Conservation (phyloP, 495 filamentous ascomycete genomes). For the Durotheca rogersii region DNA sequence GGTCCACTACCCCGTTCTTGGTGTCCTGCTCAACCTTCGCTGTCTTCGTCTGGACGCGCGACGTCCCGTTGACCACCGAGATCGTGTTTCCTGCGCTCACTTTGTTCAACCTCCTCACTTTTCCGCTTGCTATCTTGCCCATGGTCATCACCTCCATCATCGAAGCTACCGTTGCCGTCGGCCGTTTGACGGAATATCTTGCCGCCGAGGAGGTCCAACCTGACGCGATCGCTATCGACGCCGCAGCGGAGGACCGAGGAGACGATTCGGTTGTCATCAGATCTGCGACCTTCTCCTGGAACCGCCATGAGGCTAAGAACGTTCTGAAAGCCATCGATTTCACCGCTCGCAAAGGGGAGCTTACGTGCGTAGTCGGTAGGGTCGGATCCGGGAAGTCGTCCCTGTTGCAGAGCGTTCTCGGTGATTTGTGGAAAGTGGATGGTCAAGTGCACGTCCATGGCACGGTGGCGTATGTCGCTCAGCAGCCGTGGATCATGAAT, state of each 20-base stretch:
- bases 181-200: conserved; percentile 81
- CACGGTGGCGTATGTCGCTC: conserved; percentile 83
- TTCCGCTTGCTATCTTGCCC: conserved; percentile 89
- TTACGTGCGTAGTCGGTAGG: conserved; percentile 91
- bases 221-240: conserved; percentile 72
- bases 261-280: conserved; percentile 83
- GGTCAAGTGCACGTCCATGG: conserved; percentile 84
- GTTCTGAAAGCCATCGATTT: conserved; percentile 72
- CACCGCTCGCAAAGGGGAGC: conserved; percentile 82
- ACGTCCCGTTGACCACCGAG: conserved; percentile 81
- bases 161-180: conserved; percentile 90
- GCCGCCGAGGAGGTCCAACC: conserved; percentile 85
- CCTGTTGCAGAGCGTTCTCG: conserved; percentile 80
- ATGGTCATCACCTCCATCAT: conserved; percentile 98
- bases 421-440: conserved; percentile 85
- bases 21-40: conserved; percentile 97
- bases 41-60: conserved; percentile 82
- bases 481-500: conserved; percentile 97
- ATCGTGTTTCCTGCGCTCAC: conserved; percentile 93
- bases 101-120: conserved; percentile 89
- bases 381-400: conserved; percentile 96
- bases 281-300: conserved; percentile 93
- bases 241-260: conserved; percentile 66
- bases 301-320: conserved; percentile 64
- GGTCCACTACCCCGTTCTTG: conserved; percentile 98